Percentiles rank a stretch among this genome's conserved stretches.
phyloP scores from a whole-genome alignment of 768 basidiomycete species.

The Infundibulicybe gibba region DNA sequence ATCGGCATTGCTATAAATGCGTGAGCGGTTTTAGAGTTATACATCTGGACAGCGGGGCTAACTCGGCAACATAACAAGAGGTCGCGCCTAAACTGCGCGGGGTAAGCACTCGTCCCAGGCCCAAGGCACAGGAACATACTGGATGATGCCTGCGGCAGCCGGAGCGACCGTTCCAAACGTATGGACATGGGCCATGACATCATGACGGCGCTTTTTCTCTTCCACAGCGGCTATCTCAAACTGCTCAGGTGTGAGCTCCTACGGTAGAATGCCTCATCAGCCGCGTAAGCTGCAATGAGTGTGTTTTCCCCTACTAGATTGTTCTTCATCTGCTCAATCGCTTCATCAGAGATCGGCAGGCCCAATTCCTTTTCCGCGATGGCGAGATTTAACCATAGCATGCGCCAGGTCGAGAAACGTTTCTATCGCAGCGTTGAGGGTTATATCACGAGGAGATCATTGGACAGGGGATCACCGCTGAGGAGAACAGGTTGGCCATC shows the following conservation, averaged over 20 bases:
- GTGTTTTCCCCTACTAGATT: slow-evolving; percentile 61
- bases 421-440: slow-evolving; percentile 48
- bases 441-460: slow-evolving; percentile 1
- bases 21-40: background rate
- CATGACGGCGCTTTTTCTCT: slow-evolving; percentile 96
- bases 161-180: slow-evolving; percentile 94
- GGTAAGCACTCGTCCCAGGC: slow-evolving; percentile 3
- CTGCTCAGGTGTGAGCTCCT: slow-evolving; percentile 86
- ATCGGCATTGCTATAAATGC: slow-evolving; percentile 81
- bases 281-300: background rate
- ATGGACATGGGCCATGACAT: slow-evolving; percentile 99
- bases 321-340: slow-evolving; percentile 92
- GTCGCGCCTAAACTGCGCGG: slow-evolving; percentile 82
- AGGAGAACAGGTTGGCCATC: slow-evolving; percentile 97
- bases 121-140: slow-evolving; percentile 43
- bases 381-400: slow-evolving; percentile 94
- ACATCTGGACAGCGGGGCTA: slow-evolving; percentile 21
- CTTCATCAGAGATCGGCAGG: slow-evolving; percentile 82
- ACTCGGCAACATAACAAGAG: slow-evolving; percentile 99
- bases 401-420: slow-evolving; percentile 92
- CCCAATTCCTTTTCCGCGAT: slow-evolving; percentile 96
- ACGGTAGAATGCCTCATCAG: background rate
- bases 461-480: slow-evolving; percentile 55
- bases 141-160: slow-evolving; percentile 93
- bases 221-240: slow-evolving; percentile 90